Evolutionary conservation across 1,284 basidiomycete genomes (phyloP).

Genomic region (Rhodotorula sp.): DNA sequence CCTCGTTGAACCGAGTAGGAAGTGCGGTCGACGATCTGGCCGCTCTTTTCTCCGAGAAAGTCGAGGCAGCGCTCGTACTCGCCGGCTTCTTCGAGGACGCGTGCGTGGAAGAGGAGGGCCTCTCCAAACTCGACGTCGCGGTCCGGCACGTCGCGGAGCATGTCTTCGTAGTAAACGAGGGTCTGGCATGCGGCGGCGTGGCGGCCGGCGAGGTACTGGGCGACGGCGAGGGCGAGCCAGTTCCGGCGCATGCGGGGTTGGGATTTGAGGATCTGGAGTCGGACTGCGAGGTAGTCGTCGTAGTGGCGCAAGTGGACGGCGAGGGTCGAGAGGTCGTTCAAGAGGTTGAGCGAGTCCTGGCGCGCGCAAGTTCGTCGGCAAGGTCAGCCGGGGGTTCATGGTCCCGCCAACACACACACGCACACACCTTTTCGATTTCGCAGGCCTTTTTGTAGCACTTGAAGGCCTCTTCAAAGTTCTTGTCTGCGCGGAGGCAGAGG

Average conservation of each 20-base stretch:
- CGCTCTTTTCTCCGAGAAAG: constrained; percentile 61
- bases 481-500: constrained; percentile 84
- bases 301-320: constrained; percentile 87
- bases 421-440: constrained; percentile 76
- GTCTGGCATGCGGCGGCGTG: constrained; percentile 62
- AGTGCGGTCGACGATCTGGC: constrained; percentile 42
- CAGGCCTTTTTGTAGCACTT: constrained; percentile 75
- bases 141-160: constrained; percentile 60
- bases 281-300: constrained; percentile 74
- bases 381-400: no score
- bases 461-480: constrained; percentile 80
- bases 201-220: constrained; percentile 80
- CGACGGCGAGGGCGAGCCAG: constrained; percentile 87
- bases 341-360: constrained; percentile 88
- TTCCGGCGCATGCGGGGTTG: constrained; percentile 82
- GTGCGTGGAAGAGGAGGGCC: constrained; percentile 75
- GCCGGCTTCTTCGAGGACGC: constrained; percentile 71
- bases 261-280: constrained; percentile 73
- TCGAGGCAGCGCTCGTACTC: constrained; percentile 56
- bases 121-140: constrained; percentile 85
- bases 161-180: constrained; percentile 60
- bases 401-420: not conserved
- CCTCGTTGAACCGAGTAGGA: constrained; percentile 39
- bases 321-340: constrained; percentile 85
- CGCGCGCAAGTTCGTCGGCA: not conserved